Evolutionary conservation across 1,284 basidiomycete species (phyloP), one percentile per base, ranked within the genome.

Genomic region (Ustilago bromivora): DNA sequence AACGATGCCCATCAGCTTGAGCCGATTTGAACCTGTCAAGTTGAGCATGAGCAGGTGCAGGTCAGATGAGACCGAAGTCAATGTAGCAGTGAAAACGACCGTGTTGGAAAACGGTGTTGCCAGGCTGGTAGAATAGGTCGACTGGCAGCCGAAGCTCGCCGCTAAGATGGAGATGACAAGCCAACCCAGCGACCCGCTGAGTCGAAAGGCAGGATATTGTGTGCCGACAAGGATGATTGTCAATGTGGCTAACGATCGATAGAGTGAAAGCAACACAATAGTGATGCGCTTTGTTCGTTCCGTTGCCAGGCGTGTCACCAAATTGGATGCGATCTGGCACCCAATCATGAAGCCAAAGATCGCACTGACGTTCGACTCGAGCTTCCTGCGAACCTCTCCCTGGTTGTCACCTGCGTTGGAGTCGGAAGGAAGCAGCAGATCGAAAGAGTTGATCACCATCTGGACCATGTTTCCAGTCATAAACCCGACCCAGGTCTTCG

Each of bases 381-480:
- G 66, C 61, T 63, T 68, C 4, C n/a, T 35, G 13, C 58, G 58
- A 11, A 38, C 41, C 19, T 43, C 43, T 8, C 53, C 49, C 3
- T 35, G 28, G 35, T 31, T 41, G 19, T 12, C 28, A 38, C 51
- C 70, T 8, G 57, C 19, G 31, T 71, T 71, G n/a, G 68, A 67
- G 13, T 51, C 53, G 7, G 68, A 68, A 2, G 73, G 70, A 5
- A 71, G 51, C n/a, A 61, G 19, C 5, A 62, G 38, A 19, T 71
- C 68, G 23, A 70, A 79, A 9, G 67, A 31, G 19, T 73, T 66
- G 65, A 79, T 76, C 34, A 73, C 41, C 53, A 76, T 53, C 47
- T 79, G 73, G 2, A 76, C 74, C 58, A 79, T 47, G 53, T 76
- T 79, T 31, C 76, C 76, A 2, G 76, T 76, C 76, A 76, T 76